Percentiles rank a stretch among this genome's conserved stretches.
These are phyloP conservation scores for Phaeoacremonium minimum DNA, from an alignment of 2,329 filamentous ascomycete genomes.

Conservation along the genomic window DNA sequence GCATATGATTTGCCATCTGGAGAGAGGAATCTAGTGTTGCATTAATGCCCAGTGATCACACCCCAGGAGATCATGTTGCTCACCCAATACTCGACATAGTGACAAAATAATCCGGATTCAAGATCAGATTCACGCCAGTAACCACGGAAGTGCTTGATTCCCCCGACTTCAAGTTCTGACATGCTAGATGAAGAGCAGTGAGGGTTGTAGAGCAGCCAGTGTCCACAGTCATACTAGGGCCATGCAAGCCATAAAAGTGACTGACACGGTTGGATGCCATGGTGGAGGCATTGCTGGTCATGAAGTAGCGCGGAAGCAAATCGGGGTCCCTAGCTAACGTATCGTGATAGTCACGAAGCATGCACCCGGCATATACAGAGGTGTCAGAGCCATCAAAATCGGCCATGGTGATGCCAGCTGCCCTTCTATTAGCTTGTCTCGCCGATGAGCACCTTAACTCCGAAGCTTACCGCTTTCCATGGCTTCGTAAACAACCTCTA, in stretches of 20 bases:
- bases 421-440: no score
- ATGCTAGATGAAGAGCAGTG: conserved; percentile 18
- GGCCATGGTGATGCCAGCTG: conserved; percentile 10
- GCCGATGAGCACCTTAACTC: no score
- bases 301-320: conserved; percentile 20
- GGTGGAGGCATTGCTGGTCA: conserved; percentile 26
- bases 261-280: conserved; percentile 34
- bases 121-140: conserved; percentile 15
- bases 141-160: conserved; percentile 13
- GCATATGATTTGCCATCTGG: conserved; percentile 8
- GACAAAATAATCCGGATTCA: conserved; percentile 12
- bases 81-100: conserved; percentile 9
- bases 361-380: conserved; percentile 23
- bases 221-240: conserved; percentile 37
- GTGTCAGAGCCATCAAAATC: conserved; percentile 23
- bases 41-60: no score
- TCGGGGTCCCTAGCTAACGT: conserved; percentile 18
- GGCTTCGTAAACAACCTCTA: conserved; percentile 6
- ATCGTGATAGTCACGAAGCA: conserved; percentile 22
- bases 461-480: conserved; percentile 12
- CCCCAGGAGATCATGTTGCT: no score
- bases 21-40: conserved; percentile 12
- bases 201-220: conserved; percentile 40
- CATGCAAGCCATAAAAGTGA: conserved; percentile 31
- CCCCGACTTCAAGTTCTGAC: conserved; percentile 5